Evolutionary conservation across 176 grass and related monocot species (phyloP), one percentile per base, ranked within the genome.

Genomic region (Bothriochloa decipiens): DNA sequence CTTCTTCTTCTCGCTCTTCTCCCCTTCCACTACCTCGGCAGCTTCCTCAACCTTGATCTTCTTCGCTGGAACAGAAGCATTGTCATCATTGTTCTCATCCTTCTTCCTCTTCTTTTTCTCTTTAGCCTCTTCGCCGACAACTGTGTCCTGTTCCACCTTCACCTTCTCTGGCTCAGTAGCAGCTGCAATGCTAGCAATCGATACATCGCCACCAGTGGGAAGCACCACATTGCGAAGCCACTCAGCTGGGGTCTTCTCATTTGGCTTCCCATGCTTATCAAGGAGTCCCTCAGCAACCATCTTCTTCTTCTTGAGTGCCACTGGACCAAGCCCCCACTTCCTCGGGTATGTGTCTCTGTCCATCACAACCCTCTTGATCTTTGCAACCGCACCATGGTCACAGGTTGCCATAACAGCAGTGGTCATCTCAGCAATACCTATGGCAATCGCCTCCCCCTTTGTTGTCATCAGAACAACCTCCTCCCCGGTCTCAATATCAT

Each of bases 281-380:
- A 97, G 87, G 32, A 97, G 80, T 0, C 91, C 92, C 23, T 95
- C 87, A 1, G 90, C 78, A 2, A 97, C 37, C 95, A 97, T 50
- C 79, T 91, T 97, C 41, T 97, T 97, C 89, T 97, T 97, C 91
- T 82, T 84, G 9, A 95, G 84, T 7, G 92, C 95, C 85, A 82
- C 86, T 0, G 91, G 95, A 8, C 92, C 95, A 78, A 97, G 88
- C 14, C 95, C 95, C 95, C 92, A 97, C 81, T 97, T 97, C 77
- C 95, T 91, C 1, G 95, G 92, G 76, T 97, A 97, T 0, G 95
- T 97, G 74, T 97, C 95, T 14, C 95, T 86, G n/a, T 97, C 95
- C 95, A 97, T 97, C 15, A 97, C 95, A 63, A 97, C 95, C 66
- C 95, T 88, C 91, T 97, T 97, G 29, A 97, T 93, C 66, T 82